Evolutionary conservation across 257 asterid species (phyloP), one percentile per base, ranked within the genome.

Genomic region (Vinca minor): DNA sequence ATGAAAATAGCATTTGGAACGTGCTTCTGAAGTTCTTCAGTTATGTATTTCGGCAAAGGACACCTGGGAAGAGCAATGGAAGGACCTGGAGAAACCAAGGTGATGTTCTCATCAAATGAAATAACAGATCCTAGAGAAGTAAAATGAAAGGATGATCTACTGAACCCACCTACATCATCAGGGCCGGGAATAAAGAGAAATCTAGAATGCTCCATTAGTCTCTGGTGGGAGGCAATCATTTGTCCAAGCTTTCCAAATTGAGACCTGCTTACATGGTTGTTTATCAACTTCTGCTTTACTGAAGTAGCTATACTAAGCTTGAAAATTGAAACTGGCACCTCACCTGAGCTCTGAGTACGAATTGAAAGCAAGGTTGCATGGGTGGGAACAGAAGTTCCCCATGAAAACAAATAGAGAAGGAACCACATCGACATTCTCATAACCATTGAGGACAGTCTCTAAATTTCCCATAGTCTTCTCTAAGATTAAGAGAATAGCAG

Each of bases 121-220:
- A 44, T 15, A 11, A 55, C 41, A 38, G 10, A 65, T 52, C 52
- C 36, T 36, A 29, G 36, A 52, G 23, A 17, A 62, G 23, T 42
- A 25, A 47, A 25, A 18, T 3, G n/a, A 45, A 20, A 54, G 67
- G 68, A 73, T 59, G 63, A 65, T 55, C 67, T 63, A 66, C 50
- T 62, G 48, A 57, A 78, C 86, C 61, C 58, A 89, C 98, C 98
- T 70, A 85, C 82, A 67, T 92, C 97, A 77, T 89, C 94, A 60
- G 98, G 98, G 69, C 98, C 98, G 42, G 98, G 98, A 72, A 92
- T 86, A 74, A 92, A 92, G 42, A 93, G 90, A 79, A 93, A 93
- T 67, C 74, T 81, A 65, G 95, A 89, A 47, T 78, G 76, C 50
- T 89, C 89, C 77, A 77, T 82, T 59, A 89, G 78, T 64, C 89